A percentile compares a stretch with the other conserved stretches of the same genome.
These are phyloP conservation scores for Themeda triandra DNA, from an alignment of 176 grass and related monocot genomes.

Conservation along the genomic window DNA sequence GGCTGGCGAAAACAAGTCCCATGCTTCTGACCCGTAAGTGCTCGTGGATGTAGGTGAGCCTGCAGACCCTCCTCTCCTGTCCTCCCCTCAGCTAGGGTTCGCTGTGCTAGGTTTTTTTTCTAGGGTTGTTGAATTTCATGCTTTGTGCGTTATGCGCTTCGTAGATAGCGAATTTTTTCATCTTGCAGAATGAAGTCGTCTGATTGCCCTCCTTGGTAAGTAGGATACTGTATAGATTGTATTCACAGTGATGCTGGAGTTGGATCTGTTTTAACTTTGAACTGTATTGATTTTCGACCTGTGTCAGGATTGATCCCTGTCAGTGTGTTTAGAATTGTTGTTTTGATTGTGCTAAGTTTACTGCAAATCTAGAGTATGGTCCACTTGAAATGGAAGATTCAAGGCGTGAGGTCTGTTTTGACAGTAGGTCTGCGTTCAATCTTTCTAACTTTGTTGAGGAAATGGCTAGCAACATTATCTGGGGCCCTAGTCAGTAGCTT, in stretches of 20 bases:
- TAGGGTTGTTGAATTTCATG: no score
- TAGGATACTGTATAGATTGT: background rate
- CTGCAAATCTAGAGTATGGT: background rate
- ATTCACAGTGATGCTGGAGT: background rate
- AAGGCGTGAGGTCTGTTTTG: background rate
- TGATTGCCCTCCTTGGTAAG: background rate
- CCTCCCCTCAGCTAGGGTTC: no score
- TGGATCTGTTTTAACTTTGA: background rate
- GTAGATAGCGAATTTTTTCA: background rate
- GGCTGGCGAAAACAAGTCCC: background rate
- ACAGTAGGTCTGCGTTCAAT: no score
- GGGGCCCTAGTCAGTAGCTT: no score
- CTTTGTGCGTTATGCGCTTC: background rate
- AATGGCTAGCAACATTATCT: no score
- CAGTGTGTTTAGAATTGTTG: no score
- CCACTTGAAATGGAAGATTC: background rate
- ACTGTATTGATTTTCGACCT: background rate
- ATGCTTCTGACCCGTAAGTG: background rate
- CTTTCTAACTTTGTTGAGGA: no score
- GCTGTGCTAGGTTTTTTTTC: no score
- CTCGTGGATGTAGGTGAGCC: background rate
- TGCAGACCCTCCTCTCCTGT: background rate
- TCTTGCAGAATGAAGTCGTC: background rate
- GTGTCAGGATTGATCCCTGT: no score
- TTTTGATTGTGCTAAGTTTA: no score